These are phyloP conservation scores for Amanita fuliginea DNA, from an alignment of 768 basidiomycete genomes.

Conservation along the genomic window DNA sequence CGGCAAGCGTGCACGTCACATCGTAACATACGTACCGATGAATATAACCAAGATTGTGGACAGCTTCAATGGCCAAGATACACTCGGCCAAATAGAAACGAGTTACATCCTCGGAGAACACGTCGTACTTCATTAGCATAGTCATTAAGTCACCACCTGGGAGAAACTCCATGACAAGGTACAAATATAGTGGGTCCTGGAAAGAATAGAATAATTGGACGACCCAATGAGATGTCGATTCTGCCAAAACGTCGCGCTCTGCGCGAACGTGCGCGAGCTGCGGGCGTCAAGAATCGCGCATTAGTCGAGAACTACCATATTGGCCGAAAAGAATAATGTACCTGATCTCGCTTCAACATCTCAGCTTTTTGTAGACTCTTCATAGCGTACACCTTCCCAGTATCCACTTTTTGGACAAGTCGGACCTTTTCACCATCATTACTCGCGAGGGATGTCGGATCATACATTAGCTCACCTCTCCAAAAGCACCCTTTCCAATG, in stretches of 20 bases:
- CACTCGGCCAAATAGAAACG: slow-evolving; percentile 99
- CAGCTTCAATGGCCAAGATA: slow-evolving; percentile 94
- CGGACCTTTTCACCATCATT: slow-evolving; percentile 49
- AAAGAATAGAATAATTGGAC: slow-evolving; percentile 98
- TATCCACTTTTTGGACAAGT: slow-evolving; percentile 93
- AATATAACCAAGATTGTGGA: slow-evolving; percentile 97
- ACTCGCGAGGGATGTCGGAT: not conserved
- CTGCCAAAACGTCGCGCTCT: slow-evolving; percentile 91
- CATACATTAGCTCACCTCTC: slow-evolving; percentile 55
- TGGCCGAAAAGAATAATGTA: slow-evolving; percentile 14
- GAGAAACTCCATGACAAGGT: slow-evolving; percentile 86
- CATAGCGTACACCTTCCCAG: slow-evolving; percentile 98
- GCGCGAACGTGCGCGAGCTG: slow-evolving; percentile 97
- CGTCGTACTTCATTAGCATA: slow-evolving; percentile 99
- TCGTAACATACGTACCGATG: slow-evolving; percentile 58
- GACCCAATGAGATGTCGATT: slow-evolving; percentile 95
- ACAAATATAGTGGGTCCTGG: slow-evolving; percentile 92
- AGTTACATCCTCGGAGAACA: slow-evolving; percentile 96
- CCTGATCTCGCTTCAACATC: slow-evolving; percentile 99
- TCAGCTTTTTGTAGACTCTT: slow-evolving; percentile 97
- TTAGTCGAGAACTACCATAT: not conserved
- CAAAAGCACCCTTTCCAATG: slow-evolving; percentile 97
- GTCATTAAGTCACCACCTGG: slow-evolving; percentile 99
- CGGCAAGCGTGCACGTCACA: not conserved
- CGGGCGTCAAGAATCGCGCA: not conserved